phyloP scores from a whole-genome alignment of 2,329 filamentous ascomycete species.

The Cladophialophora yegresii region DNA sequence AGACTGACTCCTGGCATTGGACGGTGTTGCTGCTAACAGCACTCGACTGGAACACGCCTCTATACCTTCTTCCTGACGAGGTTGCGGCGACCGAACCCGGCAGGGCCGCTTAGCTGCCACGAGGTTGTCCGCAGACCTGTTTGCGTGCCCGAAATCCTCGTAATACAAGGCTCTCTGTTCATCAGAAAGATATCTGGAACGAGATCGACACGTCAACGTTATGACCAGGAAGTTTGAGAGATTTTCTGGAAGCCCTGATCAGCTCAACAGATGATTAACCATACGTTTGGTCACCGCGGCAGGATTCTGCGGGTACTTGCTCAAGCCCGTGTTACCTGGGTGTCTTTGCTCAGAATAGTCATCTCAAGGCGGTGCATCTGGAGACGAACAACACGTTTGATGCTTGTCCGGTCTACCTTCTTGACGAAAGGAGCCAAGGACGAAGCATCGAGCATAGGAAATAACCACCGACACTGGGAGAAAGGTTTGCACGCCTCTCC shows the following conservation, averaged over 20 bases:
- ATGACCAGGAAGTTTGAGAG: constrained; percentile 64
- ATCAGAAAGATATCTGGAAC: constrained; percentile 62
- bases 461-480: constrained; percentile 57
- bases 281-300: constrained; percentile 69
- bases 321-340: constrained; percentile 78
- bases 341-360: constrained; percentile 64
- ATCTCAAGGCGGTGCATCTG: constrained; percentile 65
- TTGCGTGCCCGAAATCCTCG: constrained; percentile 25
- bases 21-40: too few relatives aligned
- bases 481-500: constrained; percentile 79
- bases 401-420: constrained; percentile 67
- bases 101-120: too few relatives aligned
- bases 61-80: too few relatives aligned
- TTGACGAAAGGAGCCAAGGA: constrained; percentile 47
- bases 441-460: background rate
- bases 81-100: too few relatives aligned
- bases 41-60: too few relatives aligned
- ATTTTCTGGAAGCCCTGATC: constrained; percentile 59
- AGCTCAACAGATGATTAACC: constrained; percentile 63
- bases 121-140: too few relatives aligned
- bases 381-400: constrained; percentile 79
- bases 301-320: constrained; percentile 69
- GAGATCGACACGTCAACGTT: constrained; percentile 54
- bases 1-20: too few relatives aligned
- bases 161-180: constrained; percentile 60